phyloP scores from a whole-genome alignment of 208 protist genomes.

The Leishmania turanica region DNA sequence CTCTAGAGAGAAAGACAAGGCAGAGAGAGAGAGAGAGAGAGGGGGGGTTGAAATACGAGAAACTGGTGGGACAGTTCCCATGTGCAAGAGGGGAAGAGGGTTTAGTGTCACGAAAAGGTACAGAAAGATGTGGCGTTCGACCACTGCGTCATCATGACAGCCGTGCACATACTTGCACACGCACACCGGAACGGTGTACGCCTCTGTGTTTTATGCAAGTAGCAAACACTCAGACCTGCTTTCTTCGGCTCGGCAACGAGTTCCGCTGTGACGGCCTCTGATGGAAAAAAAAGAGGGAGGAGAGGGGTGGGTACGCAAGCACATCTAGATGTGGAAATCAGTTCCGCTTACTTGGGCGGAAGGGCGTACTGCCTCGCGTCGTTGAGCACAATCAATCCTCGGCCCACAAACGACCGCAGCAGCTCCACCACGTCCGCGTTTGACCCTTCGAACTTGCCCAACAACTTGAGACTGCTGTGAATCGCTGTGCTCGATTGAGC shows the following conservation, averaged over 20 bases:
- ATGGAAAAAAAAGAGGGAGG: not conserved
- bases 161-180: not conserved
- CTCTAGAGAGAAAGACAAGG: not conserved
- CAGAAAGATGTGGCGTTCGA: not conserved
- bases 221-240: too few relatives aligned
- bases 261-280: not conserved
- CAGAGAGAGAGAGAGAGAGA: not conserved
- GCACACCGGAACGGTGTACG: not conserved
- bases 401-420: conserved; percentile 63
- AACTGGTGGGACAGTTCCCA: not conserved
- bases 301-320: too few relatives aligned
- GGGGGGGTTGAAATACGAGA: not conserved
- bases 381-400: conserved; percentile 52
- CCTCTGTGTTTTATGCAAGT: not conserved
- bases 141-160: not conserved
- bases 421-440: conserved; percentile 64
- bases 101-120: not conserved
- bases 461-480: conserved; percentile 86
- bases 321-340: not conserved
- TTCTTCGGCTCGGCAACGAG: not conserved
- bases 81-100: not conserved
- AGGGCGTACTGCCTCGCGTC: conserved; percentile 72
- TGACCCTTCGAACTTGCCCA: conserved; percentile 63
- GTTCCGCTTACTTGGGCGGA: conserved; percentile 20
- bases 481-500: conserved; percentile 69